Percentiles rank a stretch among this genome's conserved stretches.
These are phyloP conservation scores for Colletotrichum abscissum DNA, from an alignment of 2,329 filamentous ascomycete species.

Conservation along the genomic window DNA sequence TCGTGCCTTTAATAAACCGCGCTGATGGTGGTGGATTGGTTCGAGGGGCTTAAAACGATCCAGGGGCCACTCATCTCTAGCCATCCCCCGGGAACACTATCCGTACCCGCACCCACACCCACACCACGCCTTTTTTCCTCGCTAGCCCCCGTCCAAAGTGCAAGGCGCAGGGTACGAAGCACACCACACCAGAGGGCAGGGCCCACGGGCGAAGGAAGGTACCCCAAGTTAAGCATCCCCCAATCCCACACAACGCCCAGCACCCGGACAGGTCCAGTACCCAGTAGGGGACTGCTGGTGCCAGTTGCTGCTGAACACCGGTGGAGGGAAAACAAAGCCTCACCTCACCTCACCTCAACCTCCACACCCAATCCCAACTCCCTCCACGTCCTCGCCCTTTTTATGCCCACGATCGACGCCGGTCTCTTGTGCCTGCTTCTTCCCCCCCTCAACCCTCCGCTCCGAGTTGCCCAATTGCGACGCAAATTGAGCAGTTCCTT, in stretches of 20 bases:
- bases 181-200: conserved; percentile 17
- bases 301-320: conserved; percentile 14
- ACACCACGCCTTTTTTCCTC: conserved; percentile 42
- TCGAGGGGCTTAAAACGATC: conserved; percentile 13
- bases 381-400: conserved; percentile 43
- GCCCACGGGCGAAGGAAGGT: conserved; percentile 7
- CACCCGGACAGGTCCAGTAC: not conserved
- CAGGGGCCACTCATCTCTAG: conserved; percentile 33
- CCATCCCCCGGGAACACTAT: conserved; percentile 32
- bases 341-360: conserved; percentile 46
- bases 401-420: conserved; percentile 39
- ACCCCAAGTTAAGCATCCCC: conserved; percentile 6
- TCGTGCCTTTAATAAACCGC: conserved; percentile 20
- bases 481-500: conserved; percentile 43
- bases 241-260: not conserved
- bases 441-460: conserved; percentile 44
- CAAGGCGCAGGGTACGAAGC: conserved; percentile 42
- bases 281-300: conserved; percentile 11
- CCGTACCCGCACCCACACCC: conserved; percentile 36
- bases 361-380: conserved; percentile 42
- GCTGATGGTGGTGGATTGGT: conserved; percentile 12
- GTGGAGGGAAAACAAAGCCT: conserved; percentile 53
- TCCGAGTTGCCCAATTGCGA: conserved; percentile 51
- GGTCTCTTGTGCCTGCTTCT: conserved; percentile 36
- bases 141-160: conserved; percentile 42